These are phyloP conservation scores for Leccinum imitatum DNA, from an alignment of 768 basidiomycete species.

Conservation along the genomic window DNA sequence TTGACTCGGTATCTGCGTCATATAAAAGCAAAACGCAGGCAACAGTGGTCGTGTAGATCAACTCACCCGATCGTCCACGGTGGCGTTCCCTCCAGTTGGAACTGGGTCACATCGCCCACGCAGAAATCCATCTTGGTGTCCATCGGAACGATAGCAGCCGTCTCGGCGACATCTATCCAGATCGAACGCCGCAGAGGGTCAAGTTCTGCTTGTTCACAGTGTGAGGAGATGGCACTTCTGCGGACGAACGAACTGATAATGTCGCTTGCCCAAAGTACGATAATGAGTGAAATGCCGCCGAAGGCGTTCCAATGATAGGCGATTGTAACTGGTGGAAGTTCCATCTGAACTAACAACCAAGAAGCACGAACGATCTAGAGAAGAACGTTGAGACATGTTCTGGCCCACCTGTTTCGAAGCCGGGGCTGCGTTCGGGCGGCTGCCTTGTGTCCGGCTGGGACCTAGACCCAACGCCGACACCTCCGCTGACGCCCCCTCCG, in stretches of 20 bases:
- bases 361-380: no score
- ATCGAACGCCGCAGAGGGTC: slow-evolving; percentile 61
- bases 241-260: no score
- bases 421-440: slow-evolving; percentile 4
- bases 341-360: no score
- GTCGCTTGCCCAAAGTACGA: no score
- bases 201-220: slow-evolving; percentile 72
- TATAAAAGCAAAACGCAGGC: slow-evolving; percentile 3
- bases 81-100: slow-evolving; percentile 90
- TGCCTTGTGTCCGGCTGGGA: neutral
- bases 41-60: neutral
- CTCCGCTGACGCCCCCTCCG: slow-evolving; percentile 24
- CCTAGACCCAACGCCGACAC: slow-evolving; percentile 17
- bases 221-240: slow-evolving; percentile 44
- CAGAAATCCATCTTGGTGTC: slow-evolving; percentile 80
- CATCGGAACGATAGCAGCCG: slow-evolving; percentile 87
- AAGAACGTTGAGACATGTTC: slow-evolving; percentile 9
- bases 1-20: slow-evolving; percentile 75
- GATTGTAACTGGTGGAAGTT: no score
- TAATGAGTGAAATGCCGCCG: no score
- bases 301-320: no score
- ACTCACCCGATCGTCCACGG: slow-evolving; percentile 87
- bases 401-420: slow-evolving; percentile 16
- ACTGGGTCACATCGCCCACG: slow-evolving; percentile 85
- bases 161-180: slow-evolving; percentile 95